Percentiles rank a stretch among this genome's conserved stretches.
Evolutionary conservation across 1,139 yeast genomes (phyloP).

Genomic region (Geotrichum citri-aurantii): DNA sequence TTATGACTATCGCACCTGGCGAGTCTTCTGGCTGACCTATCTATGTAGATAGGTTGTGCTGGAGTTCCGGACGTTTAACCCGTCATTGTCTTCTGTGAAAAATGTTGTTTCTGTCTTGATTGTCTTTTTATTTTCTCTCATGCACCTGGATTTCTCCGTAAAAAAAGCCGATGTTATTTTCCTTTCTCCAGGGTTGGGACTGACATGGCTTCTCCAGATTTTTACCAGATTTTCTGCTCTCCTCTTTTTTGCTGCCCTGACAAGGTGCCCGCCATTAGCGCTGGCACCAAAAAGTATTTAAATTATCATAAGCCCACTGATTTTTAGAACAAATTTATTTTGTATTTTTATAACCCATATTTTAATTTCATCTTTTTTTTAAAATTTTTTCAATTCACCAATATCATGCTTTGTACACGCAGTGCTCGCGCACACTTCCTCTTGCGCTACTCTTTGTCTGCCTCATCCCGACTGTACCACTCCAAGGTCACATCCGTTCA

Average conservation of each 20-base stretch:
- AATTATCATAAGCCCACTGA: background rate
- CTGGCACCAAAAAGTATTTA: background rate
- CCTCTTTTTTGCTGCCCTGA: background rate
- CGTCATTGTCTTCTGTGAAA: background rate
- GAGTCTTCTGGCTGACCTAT: conserved; percentile 1
- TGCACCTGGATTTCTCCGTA: background rate
- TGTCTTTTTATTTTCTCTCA: background rate
- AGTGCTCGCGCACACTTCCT: background rate
- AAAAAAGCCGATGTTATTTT: background rate
- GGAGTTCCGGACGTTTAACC: background rate
- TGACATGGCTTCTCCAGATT: background rate
- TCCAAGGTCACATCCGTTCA: conserved; percentile 15
- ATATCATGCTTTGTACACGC: background rate
- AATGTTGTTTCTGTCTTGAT: background rate
- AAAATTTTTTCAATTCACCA: background rate
- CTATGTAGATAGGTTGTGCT: background rate
- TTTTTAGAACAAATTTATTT: background rate
- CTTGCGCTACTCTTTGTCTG: background rate
- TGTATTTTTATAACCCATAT: too few species aligned
- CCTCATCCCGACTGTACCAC: conserved; percentile 3
- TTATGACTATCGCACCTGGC: conserved; percentile 11
- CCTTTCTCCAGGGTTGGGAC: background rate
- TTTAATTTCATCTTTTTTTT: background rate
- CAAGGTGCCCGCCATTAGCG: background rate
- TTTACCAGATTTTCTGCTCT: background rate